phyloP scores from a whole-genome alignment of 495 filamentous ascomycete genomes.

The Hypomontagnella submonticulosa region DNA sequence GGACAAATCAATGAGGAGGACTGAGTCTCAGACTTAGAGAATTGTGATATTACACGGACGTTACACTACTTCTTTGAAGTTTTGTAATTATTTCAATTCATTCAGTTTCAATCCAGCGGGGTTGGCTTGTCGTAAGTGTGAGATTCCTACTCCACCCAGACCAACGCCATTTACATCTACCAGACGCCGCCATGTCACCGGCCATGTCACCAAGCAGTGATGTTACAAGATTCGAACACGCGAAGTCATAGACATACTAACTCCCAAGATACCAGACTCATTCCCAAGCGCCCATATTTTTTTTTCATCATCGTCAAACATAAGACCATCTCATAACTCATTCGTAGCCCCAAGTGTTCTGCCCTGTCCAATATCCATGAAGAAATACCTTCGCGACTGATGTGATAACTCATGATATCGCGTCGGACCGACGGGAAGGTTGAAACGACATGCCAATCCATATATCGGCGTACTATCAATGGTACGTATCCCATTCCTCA shows the following conservation, averaged over 20 bases:
- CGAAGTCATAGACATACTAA: neutral
- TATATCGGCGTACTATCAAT: slow-evolving; percentile 18
- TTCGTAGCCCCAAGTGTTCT: neutral
- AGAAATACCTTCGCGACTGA: neutral
- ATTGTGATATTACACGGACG: no score
- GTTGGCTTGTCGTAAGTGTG: no score
- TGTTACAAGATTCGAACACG: no score
- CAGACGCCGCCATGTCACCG: no score
- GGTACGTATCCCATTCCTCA: slow-evolving; percentile 49
- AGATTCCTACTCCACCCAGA: no score
- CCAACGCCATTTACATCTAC: no score
- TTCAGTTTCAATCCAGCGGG: no score
- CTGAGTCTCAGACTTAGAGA: no score
- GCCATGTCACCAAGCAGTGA: no score
- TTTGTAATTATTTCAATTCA: no score
- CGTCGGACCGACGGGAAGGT: neutral
- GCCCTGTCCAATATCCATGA: neutral
- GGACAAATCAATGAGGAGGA: no score
- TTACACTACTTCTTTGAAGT: no score
- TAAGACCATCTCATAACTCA: neutral
- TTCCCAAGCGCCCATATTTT: neutral
- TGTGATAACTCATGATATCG: neutral
- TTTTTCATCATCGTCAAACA: neutral
- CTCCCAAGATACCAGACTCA: neutral
- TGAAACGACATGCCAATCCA: neutral